Evolutionary conservation across 2,329 filamentous ascomycete species (phyloP).

Genomic region (Elsinoe ampelina): DNA sequence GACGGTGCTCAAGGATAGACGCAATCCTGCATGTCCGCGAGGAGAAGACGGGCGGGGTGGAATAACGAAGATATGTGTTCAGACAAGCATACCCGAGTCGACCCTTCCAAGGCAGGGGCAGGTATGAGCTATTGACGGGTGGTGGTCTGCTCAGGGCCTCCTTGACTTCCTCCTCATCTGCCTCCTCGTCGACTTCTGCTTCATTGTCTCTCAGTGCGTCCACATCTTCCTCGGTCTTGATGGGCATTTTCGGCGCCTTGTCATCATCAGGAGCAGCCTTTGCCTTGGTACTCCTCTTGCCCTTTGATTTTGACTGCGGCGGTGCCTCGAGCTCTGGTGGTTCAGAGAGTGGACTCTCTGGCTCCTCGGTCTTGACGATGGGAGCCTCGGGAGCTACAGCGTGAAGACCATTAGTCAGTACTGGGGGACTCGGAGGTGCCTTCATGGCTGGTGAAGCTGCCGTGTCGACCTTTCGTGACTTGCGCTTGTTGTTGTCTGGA

Average conservation of each 20-base stretch:
- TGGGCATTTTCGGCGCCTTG: constrained; percentile 20
- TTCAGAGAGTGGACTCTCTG: constrained; percentile 29
- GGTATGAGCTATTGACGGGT: constrained; percentile 69
- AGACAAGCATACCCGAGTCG: constrained; percentile 84
- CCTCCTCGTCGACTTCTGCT: constrained; percentile 42
- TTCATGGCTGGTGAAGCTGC: constrained; percentile 29
- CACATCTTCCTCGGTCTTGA: constrained; percentile 15
- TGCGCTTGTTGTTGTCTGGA: neutral
- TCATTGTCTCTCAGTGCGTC: constrained; percentile 40
- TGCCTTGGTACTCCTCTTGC: constrained; percentile 17
- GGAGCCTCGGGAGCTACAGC: constrained; percentile 25
- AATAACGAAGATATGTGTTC: constrained; percentile 78
- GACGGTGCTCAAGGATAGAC: constrained; percentile 79
- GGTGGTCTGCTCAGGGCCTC: constrained; percentile 56
- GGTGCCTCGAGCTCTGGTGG: constrained; percentile 26
- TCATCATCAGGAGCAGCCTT: constrained; percentile 16
- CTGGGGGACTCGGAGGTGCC: constrained; percentile 31
- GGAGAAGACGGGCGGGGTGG: constrained; percentile 77
- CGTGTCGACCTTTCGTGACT: constrained; percentile 29
- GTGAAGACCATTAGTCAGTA: constrained; percentile 32
- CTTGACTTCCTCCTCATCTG: constrained; percentile 49
- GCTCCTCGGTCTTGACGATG: constrained; percentile 19
- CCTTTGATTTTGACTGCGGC: constrained; percentile 18
- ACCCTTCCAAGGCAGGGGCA: constrained; percentile 86
- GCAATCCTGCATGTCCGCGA: constrained; percentile 86